Evolutionary conservation across 768 basidiomycete genomes (phyloP), one percentile per base, ranked within the genome.

Genomic region (Sarcomyxa edulis): DNA sequence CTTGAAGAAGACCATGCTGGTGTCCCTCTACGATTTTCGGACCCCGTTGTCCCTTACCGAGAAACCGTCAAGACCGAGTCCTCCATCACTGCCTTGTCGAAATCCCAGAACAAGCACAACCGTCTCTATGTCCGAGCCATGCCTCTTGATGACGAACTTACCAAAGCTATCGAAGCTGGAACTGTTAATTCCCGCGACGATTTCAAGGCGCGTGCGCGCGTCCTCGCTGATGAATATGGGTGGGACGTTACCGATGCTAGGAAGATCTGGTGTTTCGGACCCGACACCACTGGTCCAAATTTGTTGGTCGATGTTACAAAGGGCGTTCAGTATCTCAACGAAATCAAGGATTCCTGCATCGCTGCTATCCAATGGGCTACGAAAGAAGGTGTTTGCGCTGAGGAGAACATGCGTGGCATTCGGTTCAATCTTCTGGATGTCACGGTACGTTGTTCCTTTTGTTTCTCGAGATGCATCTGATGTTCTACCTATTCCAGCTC

Each of bases 61-160:
- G 92, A 97, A 74, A 96, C 95, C 11, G 92, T 98, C 61, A 90
- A 82, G 67, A 65, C 90, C 36, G 92, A 97, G 67, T 97, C 95
- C 5, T 79, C 81, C 37, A 96, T 97, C 52, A 83, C 89, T 49
- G 95, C 95, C 18, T 74, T 98, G 23, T 97, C 95, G 43, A 98
- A 98, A 66, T 97, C 95, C 16, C 95, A 96, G 69, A 97, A 98
- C 78, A 98, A 97, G 76, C 95, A 98, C 81, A 98, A 98, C 63
- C 88, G 95, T 69, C 74, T 98, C 41, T 98, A 83, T 64, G 78
- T 81, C 49, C 92, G 91, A 74, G 95, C 95, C 24, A 46, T 81
- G 67, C 95, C 95, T 23, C 59, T 98, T 40, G 91, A 88, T 18
- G 95, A 98, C 58, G 93, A 96, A 60, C 79, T 97, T 45, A 81